Percentiles rank a stretch among this genome's conserved stretches.
These are phyloP conservation scores for Prunus mira DNA, from an alignment of 306 rosid species.

Conservation along the genomic window DNA sequence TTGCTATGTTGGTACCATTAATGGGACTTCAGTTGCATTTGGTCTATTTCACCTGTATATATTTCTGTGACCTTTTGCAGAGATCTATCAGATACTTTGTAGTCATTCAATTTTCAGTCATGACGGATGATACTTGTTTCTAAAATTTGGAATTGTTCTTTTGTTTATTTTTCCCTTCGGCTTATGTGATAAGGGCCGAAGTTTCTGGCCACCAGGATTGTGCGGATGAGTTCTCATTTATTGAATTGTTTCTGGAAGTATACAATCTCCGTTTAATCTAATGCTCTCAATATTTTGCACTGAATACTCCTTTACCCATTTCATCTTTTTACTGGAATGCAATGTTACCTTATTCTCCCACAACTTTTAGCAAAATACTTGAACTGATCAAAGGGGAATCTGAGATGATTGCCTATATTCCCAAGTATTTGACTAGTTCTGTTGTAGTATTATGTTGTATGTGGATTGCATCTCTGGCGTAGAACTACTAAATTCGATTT, in stretches of 20 bases:
- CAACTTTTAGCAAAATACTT: too few relatives aligned
- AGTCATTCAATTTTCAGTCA: constrained; percentile 46
- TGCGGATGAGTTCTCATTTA: constrained; percentile 55
- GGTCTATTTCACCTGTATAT: constrained; percentile 57
- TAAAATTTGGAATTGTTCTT: constrained; percentile 46
- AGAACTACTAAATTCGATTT: too few relatives aligned
- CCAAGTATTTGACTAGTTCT: neutral
- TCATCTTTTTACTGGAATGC: neutral
- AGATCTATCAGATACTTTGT: constrained; percentile 50
- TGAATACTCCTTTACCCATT: neutral
- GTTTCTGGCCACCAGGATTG: constrained; percentile 44
- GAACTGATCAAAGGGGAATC: neutral
- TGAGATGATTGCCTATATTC: too few relatives aligned
- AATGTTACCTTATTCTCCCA: neutral
- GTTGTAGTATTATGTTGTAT: neutral
- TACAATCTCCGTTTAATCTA: constrained; percentile 36
- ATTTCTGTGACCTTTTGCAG: constrained; percentile 56
- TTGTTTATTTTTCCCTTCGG: constrained; percentile 44
- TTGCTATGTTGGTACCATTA: constrained; percentile 27
- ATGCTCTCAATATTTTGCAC: constrained; percentile 22
- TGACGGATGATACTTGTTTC: constrained; percentile 35
- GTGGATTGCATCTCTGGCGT: neutral
- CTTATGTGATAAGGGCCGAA: constrained; percentile 48
- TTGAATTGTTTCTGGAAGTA: constrained; percentile 42
- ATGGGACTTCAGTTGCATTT: constrained; percentile 30